Evolutionary conservation across 805 yeast species (phyloP).

Genomic region (Blastobotrys muscicola): DNA sequence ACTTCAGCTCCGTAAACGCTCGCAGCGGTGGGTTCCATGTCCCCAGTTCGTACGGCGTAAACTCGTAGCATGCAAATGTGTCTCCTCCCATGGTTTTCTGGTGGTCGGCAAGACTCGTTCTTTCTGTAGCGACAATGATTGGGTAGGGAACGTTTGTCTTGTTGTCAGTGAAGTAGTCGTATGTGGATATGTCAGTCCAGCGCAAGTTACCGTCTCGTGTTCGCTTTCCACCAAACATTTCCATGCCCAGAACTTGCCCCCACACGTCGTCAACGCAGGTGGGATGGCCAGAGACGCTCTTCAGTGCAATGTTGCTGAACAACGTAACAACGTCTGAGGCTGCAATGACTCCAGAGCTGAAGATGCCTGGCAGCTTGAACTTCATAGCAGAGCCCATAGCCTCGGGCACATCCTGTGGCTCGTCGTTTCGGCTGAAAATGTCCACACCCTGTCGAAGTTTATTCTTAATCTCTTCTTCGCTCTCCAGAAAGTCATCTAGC

Average conservation of each 20-base stretch:
- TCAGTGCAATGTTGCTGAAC: too few relatives aligned
- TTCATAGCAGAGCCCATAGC: too few relatives aligned
- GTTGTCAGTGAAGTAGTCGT: constrained; percentile 46
- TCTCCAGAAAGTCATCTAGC: too few relatives aligned
- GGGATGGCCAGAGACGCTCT: too few relatives aligned
- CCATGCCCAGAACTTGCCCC: constrained; percentile 63
- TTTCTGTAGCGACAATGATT: constrained; percentile 41
- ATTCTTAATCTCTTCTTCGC: too few relatives aligned
- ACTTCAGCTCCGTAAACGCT: constrained; percentile 55
- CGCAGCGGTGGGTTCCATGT: constrained; percentile 73
- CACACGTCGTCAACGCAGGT: constrained; percentile 43
- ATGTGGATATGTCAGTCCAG: constrained; percentile 43
- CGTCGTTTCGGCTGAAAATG: too few relatives aligned
- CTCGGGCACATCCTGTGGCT: too few relatives aligned
- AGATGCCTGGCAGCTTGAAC: too few relatives aligned
- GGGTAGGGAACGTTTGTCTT: constrained; percentile 48
- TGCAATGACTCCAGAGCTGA: too few relatives aligned
- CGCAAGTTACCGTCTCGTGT: constrained; percentile 37
- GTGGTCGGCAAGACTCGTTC: constrained; percentile 33
- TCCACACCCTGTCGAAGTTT: too few relatives aligned
- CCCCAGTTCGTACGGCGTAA: constrained; percentile 64
- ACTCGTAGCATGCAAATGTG: constrained; percentile 16
- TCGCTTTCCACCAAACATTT: constrained; percentile 43
- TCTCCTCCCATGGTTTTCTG: too few relatives aligned
- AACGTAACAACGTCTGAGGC: too few relatives aligned